phyloP scores from a whole-genome alignment of 495 filamentous ascomycete species.

The Trypethelium eluteriae region DNA sequence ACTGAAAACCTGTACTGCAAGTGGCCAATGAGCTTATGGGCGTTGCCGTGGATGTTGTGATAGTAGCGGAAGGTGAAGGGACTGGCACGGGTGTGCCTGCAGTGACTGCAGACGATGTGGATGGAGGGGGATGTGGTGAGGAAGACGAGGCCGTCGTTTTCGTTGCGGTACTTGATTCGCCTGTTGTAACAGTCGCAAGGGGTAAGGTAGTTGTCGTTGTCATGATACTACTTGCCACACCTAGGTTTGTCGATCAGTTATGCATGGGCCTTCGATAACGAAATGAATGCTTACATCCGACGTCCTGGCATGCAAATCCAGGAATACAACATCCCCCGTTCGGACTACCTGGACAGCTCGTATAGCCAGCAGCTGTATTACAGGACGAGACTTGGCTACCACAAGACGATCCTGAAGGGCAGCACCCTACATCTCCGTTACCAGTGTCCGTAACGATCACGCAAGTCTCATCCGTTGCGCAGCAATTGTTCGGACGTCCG shows the following conservation, averaged over 20 bases:
- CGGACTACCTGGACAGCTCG: constrained; percentile 55
- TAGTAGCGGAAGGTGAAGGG: background rate
- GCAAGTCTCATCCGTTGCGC: constrained; percentile 58
- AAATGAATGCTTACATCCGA: constrained; percentile 60
- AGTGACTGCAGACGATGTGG: background rate
- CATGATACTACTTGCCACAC: constrained; percentile 15
- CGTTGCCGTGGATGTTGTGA: constrained; percentile 10
- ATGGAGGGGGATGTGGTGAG: background rate
- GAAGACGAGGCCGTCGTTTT: background rate
- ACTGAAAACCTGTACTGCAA: constrained; percentile 53
- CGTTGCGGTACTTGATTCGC: background rate
- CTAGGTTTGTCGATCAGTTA: background rate
- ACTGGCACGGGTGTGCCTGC: constrained; percentile 15
- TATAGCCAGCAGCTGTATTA: constrained; percentile 46
- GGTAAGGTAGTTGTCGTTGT: constrained; percentile 24
- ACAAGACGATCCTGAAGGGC: constrained; percentile 64
- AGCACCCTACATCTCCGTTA: constrained; percentile 76
- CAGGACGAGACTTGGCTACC: constrained; percentile 57
- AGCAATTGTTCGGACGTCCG: constrained; percentile 69
- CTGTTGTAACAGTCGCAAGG: constrained; percentile 16
- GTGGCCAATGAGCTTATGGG: constrained; percentile 24
- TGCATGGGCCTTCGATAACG: background rate
- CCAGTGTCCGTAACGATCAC: constrained; percentile 64
- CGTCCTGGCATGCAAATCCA: constrained; percentile 66
- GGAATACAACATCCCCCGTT: constrained; percentile 87